Base-by-base conservation (phyloP, 2,329 filamentous ascomycete species). In the Exophiala aquamarina region DNA sequence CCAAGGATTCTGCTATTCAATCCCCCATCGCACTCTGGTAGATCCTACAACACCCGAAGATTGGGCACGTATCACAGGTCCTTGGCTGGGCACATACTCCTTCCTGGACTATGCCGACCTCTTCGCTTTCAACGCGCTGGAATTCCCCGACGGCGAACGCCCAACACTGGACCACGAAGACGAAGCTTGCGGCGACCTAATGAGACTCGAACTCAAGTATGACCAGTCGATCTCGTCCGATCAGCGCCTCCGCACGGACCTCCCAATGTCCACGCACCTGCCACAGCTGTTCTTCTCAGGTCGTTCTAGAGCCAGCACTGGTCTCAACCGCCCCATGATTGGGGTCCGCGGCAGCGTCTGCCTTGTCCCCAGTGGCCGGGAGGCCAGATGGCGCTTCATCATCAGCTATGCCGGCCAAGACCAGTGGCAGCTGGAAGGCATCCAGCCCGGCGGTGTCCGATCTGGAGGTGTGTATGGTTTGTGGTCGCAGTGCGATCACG, bases 341-440 rank as follows among this genome's bases (percentile, higher is more conserved):
- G 38, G 32, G 3, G 49, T 60, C 5, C 41, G 52, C 19, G 58
- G 58, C 11, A 44, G 40, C 15, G 52, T 40, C 2, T 43, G 49
- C 31, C 47, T 60, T 15, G 45, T 53, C 2, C 54, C 54, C 4
- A 49, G 56, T 9, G 55, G 51, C 10, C 46, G 52, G 29, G 55
- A 59, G 33, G 58, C 59, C 4, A 44, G 56, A 41, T 60, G 58
- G 58, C 44, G 49, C 20, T 58, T 55, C 33, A 50, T 60, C 41
- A 55, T 60, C 40, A 50, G 39, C 20, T 60, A 60, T 34, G 44
- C 40, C 14, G 56, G 58, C 13, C 42, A 47, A 20, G 58, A 60
- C 36, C 56, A 59, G 39, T 60, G 58, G 58, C 58, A 57, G 38
- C 38, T 60, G 18, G 58, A 60, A 49, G 56, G 58, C 14, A 45